Evolutionary conservation across 2,329 filamentous ascomycete genomes (phyloP).

Genomic region (Pseudogymnoascus sp.): DNA sequence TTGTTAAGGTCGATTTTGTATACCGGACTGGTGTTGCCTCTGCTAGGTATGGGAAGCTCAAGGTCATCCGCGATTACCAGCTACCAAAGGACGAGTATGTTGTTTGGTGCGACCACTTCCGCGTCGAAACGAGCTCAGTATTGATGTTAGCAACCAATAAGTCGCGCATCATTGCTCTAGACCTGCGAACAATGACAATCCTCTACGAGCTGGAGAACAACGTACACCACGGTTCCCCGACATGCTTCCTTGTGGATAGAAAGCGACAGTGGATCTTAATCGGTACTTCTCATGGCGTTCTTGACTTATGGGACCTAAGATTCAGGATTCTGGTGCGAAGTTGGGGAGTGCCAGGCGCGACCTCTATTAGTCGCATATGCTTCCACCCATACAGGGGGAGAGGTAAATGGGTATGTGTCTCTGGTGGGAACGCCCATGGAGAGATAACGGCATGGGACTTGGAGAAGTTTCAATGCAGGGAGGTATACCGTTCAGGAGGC

Average conservation of each 20-base stretch:
- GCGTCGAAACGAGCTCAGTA: conserved; percentile 70
- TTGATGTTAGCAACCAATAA: conserved; percentile 79
- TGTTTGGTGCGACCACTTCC: conserved; percentile 88
- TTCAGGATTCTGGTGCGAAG: conserved; percentile 81
- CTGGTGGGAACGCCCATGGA: conserved; percentile 76
- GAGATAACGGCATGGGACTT: conserved; percentile 95
- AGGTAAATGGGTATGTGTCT: conserved; percentile 78
- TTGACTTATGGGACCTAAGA: conserved; percentile 94
- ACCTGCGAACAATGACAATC: conserved; percentile 76
- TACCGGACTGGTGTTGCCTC: conserved; percentile 46
- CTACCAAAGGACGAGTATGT: conserved; percentile 67
- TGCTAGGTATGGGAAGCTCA: conserved; percentile 67
- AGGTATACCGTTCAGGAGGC: conserved; percentile 68
- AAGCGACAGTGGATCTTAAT: conserved; percentile 85
- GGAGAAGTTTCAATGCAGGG: conserved; percentile 78
- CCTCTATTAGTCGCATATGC: conserved; percentile 68
- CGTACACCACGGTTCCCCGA: conserved; percentile 83
- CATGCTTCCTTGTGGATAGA: conserved; percentile 80
- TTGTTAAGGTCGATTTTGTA: conserved; percentile 61
- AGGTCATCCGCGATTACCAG: conserved; percentile 69
- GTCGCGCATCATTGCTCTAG: conserved; percentile 74
- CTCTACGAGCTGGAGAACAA: conserved; percentile 78
- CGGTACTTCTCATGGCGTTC: conserved; percentile 84
- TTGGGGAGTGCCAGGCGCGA: conserved; percentile 78
- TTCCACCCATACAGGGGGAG: conserved; percentile 72